Conservation (phyloP, 2,329 filamentous ascomycete genomes). For the Alternaria brassicicola region DNA sequence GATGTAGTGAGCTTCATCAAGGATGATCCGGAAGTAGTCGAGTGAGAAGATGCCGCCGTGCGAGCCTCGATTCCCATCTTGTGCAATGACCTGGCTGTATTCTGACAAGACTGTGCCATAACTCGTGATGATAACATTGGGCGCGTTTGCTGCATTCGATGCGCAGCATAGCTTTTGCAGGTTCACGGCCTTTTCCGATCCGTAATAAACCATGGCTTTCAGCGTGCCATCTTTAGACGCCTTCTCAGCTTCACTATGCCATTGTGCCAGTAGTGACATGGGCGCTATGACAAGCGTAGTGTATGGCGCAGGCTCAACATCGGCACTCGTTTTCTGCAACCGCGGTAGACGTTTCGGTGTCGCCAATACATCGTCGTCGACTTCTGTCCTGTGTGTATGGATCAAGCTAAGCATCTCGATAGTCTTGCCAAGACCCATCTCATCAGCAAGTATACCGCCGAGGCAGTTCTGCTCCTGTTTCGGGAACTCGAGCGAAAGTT, state of each 20-base stretch:
- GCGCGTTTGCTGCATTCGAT: conserved; percentile 74
- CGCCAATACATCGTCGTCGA: conserved; percentile 37
- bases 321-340: conserved; percentile 62
- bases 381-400: conserved; percentile 76
- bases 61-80: conserved; percentile 67
- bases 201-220: conserved; percentile 90
- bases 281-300: conserved; percentile 96
- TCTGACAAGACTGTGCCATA: conserved; percentile 93
- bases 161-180: conserved; percentile 78
- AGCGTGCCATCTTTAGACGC: conserved; percentile 84
- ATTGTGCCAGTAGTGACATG: conserved; percentile 95
- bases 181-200: conserved; percentile 79
- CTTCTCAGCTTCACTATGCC: conserved; percentile 93
- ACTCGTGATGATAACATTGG: conserved; percentile 91
- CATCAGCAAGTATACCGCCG: conserved; percentile 90
- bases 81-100: conserved; percentile 74
- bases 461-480: conserved; percentile 93
- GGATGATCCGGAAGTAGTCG: conserved; percentile 91
- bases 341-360: conserved; percentile 68
- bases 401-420: conserved; percentile 97
- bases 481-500: conserved; percentile 89
- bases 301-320: conserved; percentile 73
- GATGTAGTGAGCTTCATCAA: conserved; percentile 94
- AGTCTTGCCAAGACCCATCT: conserved; percentile 98
- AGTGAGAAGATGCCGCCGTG: conserved; percentile 81